Percentiles rank a stretch among this genome's conserved stretches.
Conservation (phyloP, 2,329 filamentous ascomycete genomes). For the Xylaria sp. region DNA sequence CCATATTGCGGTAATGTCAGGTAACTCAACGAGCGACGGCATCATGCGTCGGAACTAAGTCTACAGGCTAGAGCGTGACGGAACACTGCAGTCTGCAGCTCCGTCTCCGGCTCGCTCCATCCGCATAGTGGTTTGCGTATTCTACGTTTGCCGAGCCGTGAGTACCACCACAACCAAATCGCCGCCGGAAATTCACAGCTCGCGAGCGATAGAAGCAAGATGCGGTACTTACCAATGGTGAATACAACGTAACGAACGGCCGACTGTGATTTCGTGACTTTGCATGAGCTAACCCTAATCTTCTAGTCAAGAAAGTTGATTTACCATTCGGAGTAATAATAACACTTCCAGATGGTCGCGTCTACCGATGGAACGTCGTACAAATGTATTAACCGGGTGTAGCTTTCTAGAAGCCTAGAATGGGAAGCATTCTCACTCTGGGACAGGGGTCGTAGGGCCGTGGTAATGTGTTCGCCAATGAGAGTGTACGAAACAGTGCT, state of each 20-base stretch:
- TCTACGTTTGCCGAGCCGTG: conserved; percentile 28
- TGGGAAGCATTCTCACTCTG: not conserved
- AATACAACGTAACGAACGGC: conserved; percentile 16
- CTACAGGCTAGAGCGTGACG: conserved; percentile 23
- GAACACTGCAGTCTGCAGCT: conserved; percentile 19
- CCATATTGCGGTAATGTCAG: conserved; percentile 14
- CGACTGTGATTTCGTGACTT: conserved; percentile 3
- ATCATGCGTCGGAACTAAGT: conserved; percentile 18
- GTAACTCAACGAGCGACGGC: conserved; percentile 14
- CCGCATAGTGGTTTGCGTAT: conserved; percentile 14
- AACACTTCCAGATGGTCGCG: not conserved
- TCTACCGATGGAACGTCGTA: conserved; percentile 16
- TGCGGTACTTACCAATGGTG: conserved; percentile 23
- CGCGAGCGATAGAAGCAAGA: conserved; percentile 29
- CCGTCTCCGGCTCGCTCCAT: conserved; percentile 20
- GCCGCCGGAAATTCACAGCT: conserved; percentile 30
- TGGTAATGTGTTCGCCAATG: conserved; percentile 8
- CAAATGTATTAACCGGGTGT: conserved; percentile 12
- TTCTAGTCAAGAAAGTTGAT: not conserved
- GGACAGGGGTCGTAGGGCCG: conserved; percentile 1
- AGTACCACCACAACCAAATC: conserved; percentile 18
- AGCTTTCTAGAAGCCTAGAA: conserved; percentile 3
- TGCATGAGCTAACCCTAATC: conserved; percentile 19
- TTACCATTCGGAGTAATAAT: conserved; percentile 13
- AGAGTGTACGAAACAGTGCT: not conserved